Evolutionary conservation across 2,329 filamentous ascomycete species (phyloP).

Genomic region (Aureobasidium sp.): DNA sequence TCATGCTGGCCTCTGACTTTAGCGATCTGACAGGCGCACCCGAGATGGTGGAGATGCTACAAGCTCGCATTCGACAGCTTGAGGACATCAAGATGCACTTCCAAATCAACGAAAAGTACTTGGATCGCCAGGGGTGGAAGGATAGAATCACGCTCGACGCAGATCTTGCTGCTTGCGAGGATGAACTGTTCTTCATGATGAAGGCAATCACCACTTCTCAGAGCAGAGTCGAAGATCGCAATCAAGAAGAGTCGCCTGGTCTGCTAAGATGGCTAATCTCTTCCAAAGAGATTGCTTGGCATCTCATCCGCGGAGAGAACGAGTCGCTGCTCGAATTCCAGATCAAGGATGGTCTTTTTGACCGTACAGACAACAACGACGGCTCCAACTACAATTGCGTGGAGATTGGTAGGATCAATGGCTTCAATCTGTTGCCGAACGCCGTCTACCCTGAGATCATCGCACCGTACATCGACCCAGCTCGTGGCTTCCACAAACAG

Average conservation of each 20-base stretch:
- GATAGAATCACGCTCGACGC: conserved; percentile 83
- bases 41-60: conserved; percentile 83
- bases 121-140: conserved; percentile 87
- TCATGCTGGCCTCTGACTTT: conserved; percentile 97
- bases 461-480: conserved; percentile 70
- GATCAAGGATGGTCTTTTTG: conserved; percentile 82
- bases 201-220: conserved; percentile 98
- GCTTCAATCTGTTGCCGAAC: conserved; percentile 81
- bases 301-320: conserved; percentile 78
- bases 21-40: conserved; percentile 91
- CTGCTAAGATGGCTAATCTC: conserved; percentile 87
- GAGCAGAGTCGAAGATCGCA: conserved; percentile 68
- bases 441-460: conserved; percentile 96
- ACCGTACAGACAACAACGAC: conserved; percentile 93
- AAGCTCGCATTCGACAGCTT: conserved; percentile 86
- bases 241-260: conserved; percentile 56
- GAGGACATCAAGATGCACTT: conserved; percentile 97
- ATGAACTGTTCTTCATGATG: conserved; percentile 99
- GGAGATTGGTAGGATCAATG: conserved; percentile 79
- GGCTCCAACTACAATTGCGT: conserved; percentile 92
- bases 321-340: conserved; percentile 91
- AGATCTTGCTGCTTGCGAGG: conserved; percentile 82
- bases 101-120: conserved; percentile 78
- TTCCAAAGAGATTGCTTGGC: conserved; percentile 95
- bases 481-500: conserved; percentile 46